Evolutionary conservation across 73 alveolate genomes (phyloP).

Genomic region (Paramecium pentaurelia): DNA sequence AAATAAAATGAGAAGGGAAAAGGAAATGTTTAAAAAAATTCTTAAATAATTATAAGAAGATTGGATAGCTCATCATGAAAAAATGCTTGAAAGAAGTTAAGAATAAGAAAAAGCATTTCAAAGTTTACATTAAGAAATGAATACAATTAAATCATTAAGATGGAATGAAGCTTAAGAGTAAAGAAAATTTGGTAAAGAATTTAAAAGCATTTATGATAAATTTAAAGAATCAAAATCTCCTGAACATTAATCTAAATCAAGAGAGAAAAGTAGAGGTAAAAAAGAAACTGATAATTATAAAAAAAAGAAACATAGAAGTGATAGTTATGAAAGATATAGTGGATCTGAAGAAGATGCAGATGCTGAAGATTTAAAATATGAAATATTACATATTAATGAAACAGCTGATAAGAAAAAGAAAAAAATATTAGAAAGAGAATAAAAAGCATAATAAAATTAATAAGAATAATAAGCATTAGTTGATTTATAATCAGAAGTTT

Average conservation of each 20-base stretch:
- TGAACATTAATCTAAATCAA: not conserved
- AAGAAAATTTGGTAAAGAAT: not conserved
- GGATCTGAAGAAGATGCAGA: constrained; percentile 11
- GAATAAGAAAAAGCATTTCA: not conserved
- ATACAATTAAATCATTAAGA: not conserved
- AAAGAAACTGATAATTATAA: not conserved
- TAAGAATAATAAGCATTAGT: not conserved
- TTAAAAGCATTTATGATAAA: not conserved
- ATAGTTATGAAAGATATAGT: not conserved
- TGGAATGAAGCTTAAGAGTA: not conserved
- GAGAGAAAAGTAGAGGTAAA: not conserved
- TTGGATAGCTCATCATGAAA: constrained; percentile 8
- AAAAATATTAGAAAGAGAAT: constrained; percentile 9
- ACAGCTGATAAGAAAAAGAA: constrained; percentile 15
- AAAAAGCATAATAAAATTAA: constrained; percentile 2
- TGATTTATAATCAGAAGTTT: not conserved
- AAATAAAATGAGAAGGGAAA: constrained; percentile 32
- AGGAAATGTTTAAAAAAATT: constrained; percentile 10
- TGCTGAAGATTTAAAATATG: not conserved
- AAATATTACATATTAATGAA: not conserved
- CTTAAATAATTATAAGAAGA: not conserved
- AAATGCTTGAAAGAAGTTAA: not conserved
- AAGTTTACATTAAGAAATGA: not conserved
- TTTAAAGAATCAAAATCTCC: not conserved
- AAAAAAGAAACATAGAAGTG: not conserved